A percentile compares a stretch with the other conserved stretches of the same genome.
phyloP scores from a whole-genome alignment of 345 rosid species.

The Geranium brycei region DNA sequence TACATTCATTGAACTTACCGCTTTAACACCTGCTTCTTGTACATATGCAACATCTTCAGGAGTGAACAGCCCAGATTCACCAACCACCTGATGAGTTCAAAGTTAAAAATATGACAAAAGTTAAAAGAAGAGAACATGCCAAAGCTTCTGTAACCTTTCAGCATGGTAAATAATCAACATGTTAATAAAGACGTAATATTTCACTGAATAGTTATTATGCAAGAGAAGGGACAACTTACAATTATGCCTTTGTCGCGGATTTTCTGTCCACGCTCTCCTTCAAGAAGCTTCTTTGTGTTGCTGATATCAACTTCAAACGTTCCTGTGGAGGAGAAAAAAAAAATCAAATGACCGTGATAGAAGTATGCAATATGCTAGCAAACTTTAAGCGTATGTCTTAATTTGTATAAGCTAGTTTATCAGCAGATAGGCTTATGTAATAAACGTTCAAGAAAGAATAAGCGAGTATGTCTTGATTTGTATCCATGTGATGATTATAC shows the following conservation, averaged over 20 bases:
- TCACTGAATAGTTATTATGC: neutral
- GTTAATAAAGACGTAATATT: neutral
- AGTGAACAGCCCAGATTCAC: slow-evolving; percentile 83
- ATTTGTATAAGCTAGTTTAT: neutral
- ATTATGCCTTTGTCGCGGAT: slow-evolving; percentile 65
- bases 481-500: too few species aligned
- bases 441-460: neutral
- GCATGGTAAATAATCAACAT: slow-evolving; percentile 2
- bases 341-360: neutral
- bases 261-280: slow-evolving; percentile 63
- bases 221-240: slow-evolving; percentile 30
- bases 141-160: neutral
- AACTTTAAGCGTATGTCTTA: too few species aligned
- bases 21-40: slow-evolving; percentile 89
- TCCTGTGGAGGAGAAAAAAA: slow-evolving; percentile 24
- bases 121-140: neutral
- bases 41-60: slow-evolving; percentile 65
- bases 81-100: slow-evolving; percentile 49
- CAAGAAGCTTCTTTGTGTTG: slow-evolving; percentile 76
- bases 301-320: slow-evolving; percentile 79
- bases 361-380: neutral
- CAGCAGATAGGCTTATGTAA: neutral
- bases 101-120: neutral
- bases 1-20: slow-evolving; percentile 36
- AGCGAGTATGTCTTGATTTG: neutral